Base-by-base conservation (phyloP, 768 basidiomycete species). In the Cystofilobasidium bisporidii region DNA sequence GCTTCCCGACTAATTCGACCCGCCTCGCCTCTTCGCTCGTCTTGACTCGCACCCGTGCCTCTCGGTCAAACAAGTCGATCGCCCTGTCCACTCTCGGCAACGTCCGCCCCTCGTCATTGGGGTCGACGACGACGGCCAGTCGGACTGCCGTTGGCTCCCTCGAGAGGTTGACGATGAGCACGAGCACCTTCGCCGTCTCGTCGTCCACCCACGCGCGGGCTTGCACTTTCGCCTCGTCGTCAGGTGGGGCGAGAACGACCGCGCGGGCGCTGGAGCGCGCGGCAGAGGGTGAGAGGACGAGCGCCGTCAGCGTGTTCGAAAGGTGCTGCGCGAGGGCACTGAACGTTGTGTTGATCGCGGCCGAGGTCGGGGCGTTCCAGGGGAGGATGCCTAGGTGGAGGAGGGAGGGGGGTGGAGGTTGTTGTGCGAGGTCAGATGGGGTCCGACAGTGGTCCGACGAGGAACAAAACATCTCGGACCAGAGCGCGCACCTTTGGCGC, bases 291-390 rank as follows among this genome's bases (percentile, higher is more conserved):
- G 50, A 53, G 24, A 65, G 45, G 30, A 65, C 12, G 57, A 58
- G 22, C n/a, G 57, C 41, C 2, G 64, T 20, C 30, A 65, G 43
- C 28, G 55, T 41, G 20, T 20, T 22, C n/a, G 56, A 28, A 8
- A 65, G 28, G 28, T 32, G 38, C 14, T 33, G 24, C 0, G 64
- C 41, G 38, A 65, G 64, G 18, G 14, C 30, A 11, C 36, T 33
- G 57, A 65, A 56, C 40, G 36, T n/a, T 18, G 55, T 17, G 55
- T 30, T 32, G 17, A 65, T 57, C 22, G 56, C 26, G 14, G 38
- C 22, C 9, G 64, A 28, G 0, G 64, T 65, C 9, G 64, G 64
- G 9, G 64, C 64, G 8, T 56, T 45, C 64, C 64, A 65, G 5
- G 64, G 64, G 1, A 55, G 36, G 30, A 65, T 45, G 41, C 53